These are phyloP conservation scores for Trametopsis cervina DNA, from an alignment of 768 basidiomycete genomes.

Conservation along the genomic window DNA sequence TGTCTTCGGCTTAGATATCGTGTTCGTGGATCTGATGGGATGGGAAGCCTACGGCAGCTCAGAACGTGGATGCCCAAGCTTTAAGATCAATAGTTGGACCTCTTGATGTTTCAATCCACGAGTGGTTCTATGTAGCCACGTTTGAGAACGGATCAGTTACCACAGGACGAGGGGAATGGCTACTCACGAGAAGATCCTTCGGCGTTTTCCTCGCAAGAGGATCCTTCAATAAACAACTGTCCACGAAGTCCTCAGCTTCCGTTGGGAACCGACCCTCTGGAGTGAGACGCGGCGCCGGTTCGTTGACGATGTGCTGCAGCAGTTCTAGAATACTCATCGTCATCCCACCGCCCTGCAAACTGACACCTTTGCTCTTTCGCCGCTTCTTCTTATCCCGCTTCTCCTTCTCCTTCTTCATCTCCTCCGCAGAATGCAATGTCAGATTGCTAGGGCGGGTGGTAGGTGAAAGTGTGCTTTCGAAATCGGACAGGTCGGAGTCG, in stretches of 20 bases:
- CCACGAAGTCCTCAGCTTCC: constrained; percentile 79
- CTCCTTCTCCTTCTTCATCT: constrained; percentile 25
- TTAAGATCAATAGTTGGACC: constrained; percentile 63
- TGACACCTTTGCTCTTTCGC: constrained; percentile 87
- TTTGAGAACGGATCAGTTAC: too few relatives aligned
- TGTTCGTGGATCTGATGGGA: background rate
- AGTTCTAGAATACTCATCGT: constrained; percentile 98
- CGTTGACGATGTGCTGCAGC: constrained; percentile 97
- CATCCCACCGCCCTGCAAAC: constrained; percentile 89
- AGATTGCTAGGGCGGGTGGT: constrained; percentile 46
- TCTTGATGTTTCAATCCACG: constrained; percentile 66
- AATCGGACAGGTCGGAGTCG: constrained; percentile 71
- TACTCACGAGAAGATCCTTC: constrained; percentile 75
- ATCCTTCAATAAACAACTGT: constrained; percentile 88
- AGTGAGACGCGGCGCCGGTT: constrained; percentile 86
- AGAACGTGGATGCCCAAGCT: constrained; percentile 76
- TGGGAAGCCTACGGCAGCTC: constrained; percentile 15
- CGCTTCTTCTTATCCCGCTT: constrained; percentile 65
- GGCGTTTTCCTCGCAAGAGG: constrained; percentile 78
- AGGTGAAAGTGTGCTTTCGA: constrained; percentile 77
- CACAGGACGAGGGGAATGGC: constrained; percentile 1
- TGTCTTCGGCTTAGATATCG: background rate
- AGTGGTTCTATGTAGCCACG: constrained; percentile 44
- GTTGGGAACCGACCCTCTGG: constrained; percentile 66
- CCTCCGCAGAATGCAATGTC: constrained; percentile 28